These are phyloP conservation scores for Acidiella bohemica DNA, from an alignment of 495 filamentous ascomycete species.

Conservation along the genomic window DNA sequence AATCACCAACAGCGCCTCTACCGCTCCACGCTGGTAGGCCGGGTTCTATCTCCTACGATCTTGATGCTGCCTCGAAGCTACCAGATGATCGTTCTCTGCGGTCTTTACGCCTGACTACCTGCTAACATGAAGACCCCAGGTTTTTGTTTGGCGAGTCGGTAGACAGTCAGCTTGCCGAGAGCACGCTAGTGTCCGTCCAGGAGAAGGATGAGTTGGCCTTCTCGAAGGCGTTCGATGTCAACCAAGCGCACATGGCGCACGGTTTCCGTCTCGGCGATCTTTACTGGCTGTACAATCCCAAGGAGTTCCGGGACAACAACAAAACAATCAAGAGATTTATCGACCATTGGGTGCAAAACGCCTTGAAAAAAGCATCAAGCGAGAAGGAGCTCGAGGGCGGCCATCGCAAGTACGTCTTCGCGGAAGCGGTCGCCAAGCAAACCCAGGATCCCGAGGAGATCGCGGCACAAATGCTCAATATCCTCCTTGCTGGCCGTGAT, in stretches of 20 bases:
- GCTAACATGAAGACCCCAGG: no score
- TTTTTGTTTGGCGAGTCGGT: conserved; percentile 72
- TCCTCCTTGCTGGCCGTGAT: conserved; percentile 48
- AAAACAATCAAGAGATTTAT: conserved; percentile 39
- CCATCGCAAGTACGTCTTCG: conserved; percentile 50
- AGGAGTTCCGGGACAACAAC: conserved; percentile 44
- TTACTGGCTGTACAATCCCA: conserved; percentile 26
- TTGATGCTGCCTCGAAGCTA: no score
- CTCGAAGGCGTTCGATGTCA: conserved; percentile 21
- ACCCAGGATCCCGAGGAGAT: conserved; percentile 60
- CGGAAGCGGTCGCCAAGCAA: conserved; percentile 63
- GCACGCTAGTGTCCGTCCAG: not conserved
- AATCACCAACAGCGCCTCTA: no score
- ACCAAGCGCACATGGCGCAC: conserved; percentile 16
- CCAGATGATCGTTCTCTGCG: no score
- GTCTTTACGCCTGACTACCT: no score
- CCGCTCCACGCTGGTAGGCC: no score
- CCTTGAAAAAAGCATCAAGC: conserved; percentile 39
- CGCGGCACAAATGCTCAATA: conserved; percentile 64
- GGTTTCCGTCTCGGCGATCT: conserved; percentile 27
- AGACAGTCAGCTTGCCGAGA: conserved; percentile 37
- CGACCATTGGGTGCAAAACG: conserved; percentile 58
- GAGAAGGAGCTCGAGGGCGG: conserved; percentile 51
- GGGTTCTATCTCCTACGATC: no score
- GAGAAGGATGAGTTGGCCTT: conserved; percentile 17